Evolutionary conservation across 345 rosid species (phyloP).

Genomic region (Orychophragmus violaceus): DNA sequence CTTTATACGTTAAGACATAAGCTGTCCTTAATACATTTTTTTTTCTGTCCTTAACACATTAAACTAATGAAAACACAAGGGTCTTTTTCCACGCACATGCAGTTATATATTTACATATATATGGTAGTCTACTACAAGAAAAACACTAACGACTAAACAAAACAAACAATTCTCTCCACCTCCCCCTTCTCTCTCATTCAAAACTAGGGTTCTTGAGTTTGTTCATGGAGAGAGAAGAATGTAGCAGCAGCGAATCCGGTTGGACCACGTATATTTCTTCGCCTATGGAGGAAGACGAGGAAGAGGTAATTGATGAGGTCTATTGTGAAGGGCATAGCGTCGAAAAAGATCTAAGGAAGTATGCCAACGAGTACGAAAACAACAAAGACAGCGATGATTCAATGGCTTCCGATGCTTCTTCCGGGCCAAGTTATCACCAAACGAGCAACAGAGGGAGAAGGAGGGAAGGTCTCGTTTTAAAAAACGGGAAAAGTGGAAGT

Average conservation of each 20-base stretch:
- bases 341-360: neutral
- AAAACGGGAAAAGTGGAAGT: conserved; percentile 11
- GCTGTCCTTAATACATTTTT: conserved; percentile 15
- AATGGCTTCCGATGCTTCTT: conserved; percentile 71
- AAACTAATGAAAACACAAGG: conserved; percentile 10
- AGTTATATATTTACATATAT: neutral
- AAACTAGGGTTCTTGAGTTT: conserved; percentile 4
- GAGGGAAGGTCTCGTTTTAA: neutral
- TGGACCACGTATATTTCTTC: conserved; percentile 60
- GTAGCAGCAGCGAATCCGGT: conserved; percentile 73
- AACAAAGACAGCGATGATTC: conserved; percentile 53
- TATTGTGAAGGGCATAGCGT: conserved; percentile 10
- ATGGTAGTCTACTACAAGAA: neutral
- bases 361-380: conserved; percentile 2
- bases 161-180: neutral
- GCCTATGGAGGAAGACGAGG: conserved; percentile 45
- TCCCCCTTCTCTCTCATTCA: neutral
- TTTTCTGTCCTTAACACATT: conserved; percentile 14
- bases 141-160: neutral
- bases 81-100: conserved; percentile 11
- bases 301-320: conserved; percentile 17
- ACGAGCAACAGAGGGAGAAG: neutral
- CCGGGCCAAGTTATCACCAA: conserved; percentile 39
- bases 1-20: conserved; percentile 20
- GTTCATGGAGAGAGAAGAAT: conserved; percentile 39